Evolutionary conservation across 345 rosid genomes (phyloP).

Genomic region (Alliaria petiolata): DNA sequence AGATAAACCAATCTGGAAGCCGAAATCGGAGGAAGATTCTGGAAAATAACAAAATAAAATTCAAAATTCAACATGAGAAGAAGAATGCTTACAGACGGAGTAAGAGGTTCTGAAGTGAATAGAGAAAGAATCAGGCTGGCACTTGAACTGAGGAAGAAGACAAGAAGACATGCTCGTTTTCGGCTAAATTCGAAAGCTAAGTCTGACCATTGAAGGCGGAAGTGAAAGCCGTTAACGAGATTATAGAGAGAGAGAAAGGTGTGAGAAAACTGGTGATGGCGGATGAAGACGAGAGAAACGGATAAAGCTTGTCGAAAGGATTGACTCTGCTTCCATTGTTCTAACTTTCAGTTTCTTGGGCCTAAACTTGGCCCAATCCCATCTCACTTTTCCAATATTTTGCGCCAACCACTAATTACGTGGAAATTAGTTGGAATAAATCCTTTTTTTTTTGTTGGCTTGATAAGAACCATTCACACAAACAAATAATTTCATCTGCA

Average conservation of each 20-base stretch:
- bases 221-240: conserved; percentile 17
- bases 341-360: background rate
- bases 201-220: conserved; percentile 28
- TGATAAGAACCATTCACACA: no score
- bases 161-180: conserved; percentile 48
- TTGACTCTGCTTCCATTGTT: conserved; percentile 3
- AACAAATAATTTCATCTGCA: no score
- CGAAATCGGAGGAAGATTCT: background rate
- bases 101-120: conserved; percentile 54
- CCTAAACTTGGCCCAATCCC: conserved; percentile 18
- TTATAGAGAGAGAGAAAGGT: background rate
- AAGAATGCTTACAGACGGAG: conserved; percentile 28
- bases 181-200: conserved; percentile 22
- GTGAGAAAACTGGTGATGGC: conserved; percentile 35
- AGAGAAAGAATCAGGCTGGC: conserved; percentile 72
- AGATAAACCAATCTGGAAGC: background rate
- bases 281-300: conserved; percentile 29
- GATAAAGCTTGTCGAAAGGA: conserved; percentile 22
- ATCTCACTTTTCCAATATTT: background rate
- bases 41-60: no score
- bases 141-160: conserved; percentile 87
- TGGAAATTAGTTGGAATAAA: no score
- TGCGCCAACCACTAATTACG: background rate
- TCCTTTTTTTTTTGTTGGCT: no score
- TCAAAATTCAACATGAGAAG: background rate